Evolutionary conservation across 257 asterid species (phyloP).

Genomic region (Anisodus tanguticus): DNA sequence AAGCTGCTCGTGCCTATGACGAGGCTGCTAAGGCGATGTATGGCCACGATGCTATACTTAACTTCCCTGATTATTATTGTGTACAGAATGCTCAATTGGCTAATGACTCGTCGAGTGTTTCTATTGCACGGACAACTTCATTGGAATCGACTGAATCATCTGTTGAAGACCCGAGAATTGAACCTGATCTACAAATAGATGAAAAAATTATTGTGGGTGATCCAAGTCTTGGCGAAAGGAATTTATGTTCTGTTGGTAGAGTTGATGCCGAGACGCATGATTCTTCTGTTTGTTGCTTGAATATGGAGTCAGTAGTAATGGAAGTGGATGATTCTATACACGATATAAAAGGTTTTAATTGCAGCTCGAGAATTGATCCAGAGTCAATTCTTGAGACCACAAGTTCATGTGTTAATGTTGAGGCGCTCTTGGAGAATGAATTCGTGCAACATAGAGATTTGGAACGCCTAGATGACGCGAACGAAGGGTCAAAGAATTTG

Average conservation of each 20-base stretch:
- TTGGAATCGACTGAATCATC: not conserved
- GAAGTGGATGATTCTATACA: not conserved
- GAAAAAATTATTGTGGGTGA: not conserved
- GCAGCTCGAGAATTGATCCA: not conserved
- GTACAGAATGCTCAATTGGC: not conserved
- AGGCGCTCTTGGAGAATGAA: not conserved
- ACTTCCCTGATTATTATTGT: slow-evolving; percentile 33
- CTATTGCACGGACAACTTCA: not conserved
- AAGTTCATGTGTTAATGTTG: not conserved
- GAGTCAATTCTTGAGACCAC: not conserved
- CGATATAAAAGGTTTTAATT: not conserved
- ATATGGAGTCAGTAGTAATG: not conserved
- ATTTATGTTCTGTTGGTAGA: not conserved
- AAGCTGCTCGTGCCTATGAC: slow-evolving; percentile 44
- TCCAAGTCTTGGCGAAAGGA: not conserved
- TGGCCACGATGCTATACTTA: slow-evolving; percentile 34
- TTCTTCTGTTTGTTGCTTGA: slow-evolving; percentile 4
- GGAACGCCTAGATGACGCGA: not conserved
- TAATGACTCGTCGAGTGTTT: not conserved
- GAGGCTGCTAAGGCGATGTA: slow-evolving; percentile 38
- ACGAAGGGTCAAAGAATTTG: slow-evolving; percentile 1
- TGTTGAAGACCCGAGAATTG: not conserved
- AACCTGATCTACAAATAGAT: not conserved
- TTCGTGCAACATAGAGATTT: not conserved
- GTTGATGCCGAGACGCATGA: not conserved